These are phyloP conservation scores for Leccinum disarticulatum DNA, from an alignment of 768 basidiomycete species.

Conservation along the genomic window DNA sequence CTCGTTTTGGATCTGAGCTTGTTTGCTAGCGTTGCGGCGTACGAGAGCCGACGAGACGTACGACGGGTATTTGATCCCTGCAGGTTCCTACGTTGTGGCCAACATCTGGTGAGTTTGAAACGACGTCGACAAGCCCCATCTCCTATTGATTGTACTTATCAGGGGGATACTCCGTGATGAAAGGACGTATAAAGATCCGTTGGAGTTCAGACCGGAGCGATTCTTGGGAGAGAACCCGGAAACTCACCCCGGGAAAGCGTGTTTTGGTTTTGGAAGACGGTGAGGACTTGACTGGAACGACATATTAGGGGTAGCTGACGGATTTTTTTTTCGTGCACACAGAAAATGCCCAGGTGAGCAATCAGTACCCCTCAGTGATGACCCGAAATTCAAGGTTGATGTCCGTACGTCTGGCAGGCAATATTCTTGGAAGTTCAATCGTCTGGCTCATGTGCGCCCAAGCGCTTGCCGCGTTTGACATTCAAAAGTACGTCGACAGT, in stretches of 20 bases:
- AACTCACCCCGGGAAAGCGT: slow-evolving; percentile 9
- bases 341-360: slow-evolving; percentile 17
- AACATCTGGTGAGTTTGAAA: slow-evolving; percentile 16
- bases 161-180: slow-evolving; percentile 24
- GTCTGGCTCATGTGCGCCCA: slow-evolving; percentile 17
- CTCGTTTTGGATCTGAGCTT: not conserved
- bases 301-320: not conserved
- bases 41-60: slow-evolving; percentile 16
- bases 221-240: slow-evolving; percentile 21
- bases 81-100: slow-evolving; percentile 14
- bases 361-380: not conserved
- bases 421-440: not conserved
- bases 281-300: not conserved
- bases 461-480: slow-evolving; percentile 45
- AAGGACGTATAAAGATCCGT: slow-evolving; percentile 16
- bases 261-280: slow-evolving; percentile 24
- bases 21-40: slow-evolving; percentile 6
- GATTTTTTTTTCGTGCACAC: no score
- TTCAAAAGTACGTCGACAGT: slow-evolving; percentile 40
- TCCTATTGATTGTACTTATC: not conserved
- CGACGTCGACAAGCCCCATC: not conserved
- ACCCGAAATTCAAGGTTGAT: not conserved
- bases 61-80: slow-evolving; percentile 23
- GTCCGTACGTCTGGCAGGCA: not conserved
- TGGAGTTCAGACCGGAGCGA: slow-evolving; percentile 25